These are phyloP conservation scores for Mrakia gelida DNA, from an alignment of 768 basidiomycete genomes.

Conservation along the genomic window DNA sequence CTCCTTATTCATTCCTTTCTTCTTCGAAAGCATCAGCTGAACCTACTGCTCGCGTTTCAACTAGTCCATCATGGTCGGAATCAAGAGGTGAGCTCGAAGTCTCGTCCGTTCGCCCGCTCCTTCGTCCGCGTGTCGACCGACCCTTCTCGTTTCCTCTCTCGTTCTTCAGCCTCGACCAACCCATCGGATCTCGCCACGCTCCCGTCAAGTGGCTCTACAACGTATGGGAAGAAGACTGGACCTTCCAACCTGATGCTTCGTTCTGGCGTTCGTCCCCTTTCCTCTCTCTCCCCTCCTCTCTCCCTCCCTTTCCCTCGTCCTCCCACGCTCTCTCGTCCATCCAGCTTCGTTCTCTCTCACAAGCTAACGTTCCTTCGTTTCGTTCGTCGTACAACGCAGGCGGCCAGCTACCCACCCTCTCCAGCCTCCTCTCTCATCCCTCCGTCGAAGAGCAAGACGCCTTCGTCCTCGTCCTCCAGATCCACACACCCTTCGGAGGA, in stretches of 20 bases:
- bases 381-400: slow-evolving; percentile 46
- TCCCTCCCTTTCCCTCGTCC: background rate
- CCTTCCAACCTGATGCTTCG: slow-evolving; percentile 65
- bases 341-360: no score
- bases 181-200: slow-evolving; percentile 59
- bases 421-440: slow-evolving; percentile 57
- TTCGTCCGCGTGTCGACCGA: background rate
- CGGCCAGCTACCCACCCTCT: slow-evolving; percentile 61
- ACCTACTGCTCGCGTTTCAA: background rate
- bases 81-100: background rate
- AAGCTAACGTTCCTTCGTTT: background rate
- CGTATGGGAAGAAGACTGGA: slow-evolving; percentile 64
- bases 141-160: slow-evolving; percentile 45
- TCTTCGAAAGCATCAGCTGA: background rate
- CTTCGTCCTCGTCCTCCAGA: slow-evolving; percentile 68
- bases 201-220: slow-evolving; percentile 73
- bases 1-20: background rate
- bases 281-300: slow-evolving; percentile 6
- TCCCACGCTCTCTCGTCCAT: no score
- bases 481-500: slow-evolving; percentile 54
- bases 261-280: slow-evolving; percentile 59
- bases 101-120: background rate
- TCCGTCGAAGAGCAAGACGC: slow-evolving; percentile 61
- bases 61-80: slow-evolving; percentile 9
- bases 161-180: slow-evolving; percentile 49